phyloP scores from a whole-genome alignment of 1,139 yeast genomes.

The Arxiozyma bovina region DNA sequence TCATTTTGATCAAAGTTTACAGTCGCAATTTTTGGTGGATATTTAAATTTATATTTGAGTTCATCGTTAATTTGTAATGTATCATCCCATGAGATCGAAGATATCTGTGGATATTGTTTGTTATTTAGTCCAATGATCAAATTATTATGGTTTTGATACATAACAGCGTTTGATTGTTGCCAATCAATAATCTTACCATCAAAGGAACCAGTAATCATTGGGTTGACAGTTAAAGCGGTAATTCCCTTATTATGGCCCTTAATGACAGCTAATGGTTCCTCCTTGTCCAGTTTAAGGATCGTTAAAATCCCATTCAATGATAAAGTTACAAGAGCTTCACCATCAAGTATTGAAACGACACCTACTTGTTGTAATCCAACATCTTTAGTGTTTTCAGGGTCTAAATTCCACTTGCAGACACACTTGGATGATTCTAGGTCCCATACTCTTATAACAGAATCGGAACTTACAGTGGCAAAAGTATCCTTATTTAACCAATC shows the following conservation, averaged over 20 bases:
- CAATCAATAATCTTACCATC: conserved; percentile 71
- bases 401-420: conserved; percentile 40
- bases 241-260: conserved; percentile 78
- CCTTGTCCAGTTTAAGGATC: conserved; percentile 24
- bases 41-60: conserved; percentile 33
- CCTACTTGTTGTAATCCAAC: conserved; percentile 68
- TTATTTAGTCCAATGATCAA: conserved; percentile 41
- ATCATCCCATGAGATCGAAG: conserved; percentile 85
- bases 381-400: conserved; percentile 26
- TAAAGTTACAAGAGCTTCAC: conserved; percentile 43
- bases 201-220: conserved; percentile 58
- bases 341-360: conserved; percentile 40
- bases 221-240: conserved; percentile 44
- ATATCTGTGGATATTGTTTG: conserved; percentile 29
- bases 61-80: conserved; percentile 40
- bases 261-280: conserved; percentile 39
- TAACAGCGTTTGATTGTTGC: conserved; percentile 37
- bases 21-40: conserved; percentile 58
- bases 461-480: conserved; percentile 81
- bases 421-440: conserved; percentile 36
- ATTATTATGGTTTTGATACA: conserved; percentile 44
- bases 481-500: conserved; percentile 57
- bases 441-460: conserved; percentile 64
- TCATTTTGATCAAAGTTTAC: conserved; percentile 27
- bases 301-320: conserved; percentile 67